Evolutionary conservation across 2,329 filamentous ascomycete species (phyloP), one percentile per base, ranked within the genome.

Genomic region (Bretziella fagacearum): DNA sequence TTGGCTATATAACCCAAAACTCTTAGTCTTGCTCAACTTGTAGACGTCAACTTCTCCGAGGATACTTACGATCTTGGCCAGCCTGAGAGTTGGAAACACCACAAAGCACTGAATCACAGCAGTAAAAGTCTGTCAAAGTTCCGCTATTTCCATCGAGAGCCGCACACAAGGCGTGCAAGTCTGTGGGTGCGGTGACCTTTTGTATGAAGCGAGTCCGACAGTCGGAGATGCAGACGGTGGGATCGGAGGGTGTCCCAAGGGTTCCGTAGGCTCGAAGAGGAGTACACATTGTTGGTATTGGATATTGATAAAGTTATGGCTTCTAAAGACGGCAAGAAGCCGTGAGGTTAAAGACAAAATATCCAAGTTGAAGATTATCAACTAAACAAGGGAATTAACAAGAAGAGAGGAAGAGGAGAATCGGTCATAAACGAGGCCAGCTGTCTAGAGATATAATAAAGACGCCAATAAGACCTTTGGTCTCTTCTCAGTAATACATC

Each of bases 31-130:
- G 17, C 36, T 5, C 13, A 37, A 25, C 33, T 30, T 7, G 3
- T 5, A 17, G 11, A 35, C 15, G 23, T 13, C n/a, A 33, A 23
- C 26, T 41, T n/a, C n/a, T n/a, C n/a, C 17, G 10, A 23, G 10
- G 6, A 20, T 25, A 48, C 51, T 40, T 33, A 53, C 52, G 52
- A 41, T 53, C 52, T 18, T 52, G 47, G 10, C 50, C 50, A 8
- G 20, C 32, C 6, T 27, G 18, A 8, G 39, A 43, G 25, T 50
- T 49, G 6, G 43, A 50, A 11, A 53, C 52, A 6, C 52, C 49
- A 25, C 50, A 53, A 7, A 48, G 47, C 17, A 43, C 47, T 3
- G 52, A 53, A 29, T 52, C 46, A 15, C 52, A 53, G 17, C 52
- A 53, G 27, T 53, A 53, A 11, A 53, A 43, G n/a, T 48, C 41